phyloP scores from a whole-genome alignment of 2,329 filamentous ascomycete genomes.

The Hypoxylon sp. region DNA sequence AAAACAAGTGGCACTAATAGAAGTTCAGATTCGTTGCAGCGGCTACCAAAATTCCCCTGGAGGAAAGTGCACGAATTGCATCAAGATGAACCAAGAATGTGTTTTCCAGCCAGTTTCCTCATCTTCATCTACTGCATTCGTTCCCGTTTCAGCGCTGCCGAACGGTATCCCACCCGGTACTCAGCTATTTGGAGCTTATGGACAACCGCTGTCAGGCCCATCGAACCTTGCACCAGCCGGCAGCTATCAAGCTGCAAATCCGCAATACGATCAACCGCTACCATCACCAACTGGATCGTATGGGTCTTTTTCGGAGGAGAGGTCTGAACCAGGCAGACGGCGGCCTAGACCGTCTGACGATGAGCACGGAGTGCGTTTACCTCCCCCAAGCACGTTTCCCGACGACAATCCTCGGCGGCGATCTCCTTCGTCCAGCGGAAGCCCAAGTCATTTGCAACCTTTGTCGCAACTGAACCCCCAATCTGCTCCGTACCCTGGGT shows the following conservation, averaged over 20 bases:
- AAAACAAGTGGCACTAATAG: constrained; percentile 45
- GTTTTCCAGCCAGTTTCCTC: constrained; percentile 73
- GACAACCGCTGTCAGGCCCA: constrained; percentile 64
- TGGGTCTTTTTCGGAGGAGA: constrained; percentile 57
- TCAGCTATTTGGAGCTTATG: constrained; percentile 70
- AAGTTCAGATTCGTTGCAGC: constrained; percentile 70
- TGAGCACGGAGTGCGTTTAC: constrained; percentile 60
- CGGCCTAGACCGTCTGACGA: constrained; percentile 57
- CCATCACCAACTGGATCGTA: constrained; percentile 58
- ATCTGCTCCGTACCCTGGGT: constrained; percentile 49
- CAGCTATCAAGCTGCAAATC: constrained; percentile 39
- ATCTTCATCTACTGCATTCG: constrained; percentile 70
- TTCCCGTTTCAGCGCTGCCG: constrained; percentile 71
- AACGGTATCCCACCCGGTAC: constrained; percentile 71
- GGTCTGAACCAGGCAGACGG: constrained; percentile 54
- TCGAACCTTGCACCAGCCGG: constrained; percentile 46
- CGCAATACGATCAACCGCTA: constrained; percentile 53
- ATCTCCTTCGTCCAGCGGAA: constrained; percentile 68
- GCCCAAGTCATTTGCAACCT: constrained; percentile 61
- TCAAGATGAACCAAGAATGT: constrained; percentile 74
- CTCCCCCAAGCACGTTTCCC: constrained; percentile 60
- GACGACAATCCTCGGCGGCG: constrained; percentile 67
- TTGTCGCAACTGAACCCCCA: constrained; percentile 55
- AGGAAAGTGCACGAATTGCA: constrained; percentile 73
- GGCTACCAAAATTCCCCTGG: constrained; percentile 72